A percentile compares a stretch with the other conserved stretches of the same genome.
Conservation (phyloP, 2,329 filamentous ascomycete species). For the Cordyceps militaris region DNA sequence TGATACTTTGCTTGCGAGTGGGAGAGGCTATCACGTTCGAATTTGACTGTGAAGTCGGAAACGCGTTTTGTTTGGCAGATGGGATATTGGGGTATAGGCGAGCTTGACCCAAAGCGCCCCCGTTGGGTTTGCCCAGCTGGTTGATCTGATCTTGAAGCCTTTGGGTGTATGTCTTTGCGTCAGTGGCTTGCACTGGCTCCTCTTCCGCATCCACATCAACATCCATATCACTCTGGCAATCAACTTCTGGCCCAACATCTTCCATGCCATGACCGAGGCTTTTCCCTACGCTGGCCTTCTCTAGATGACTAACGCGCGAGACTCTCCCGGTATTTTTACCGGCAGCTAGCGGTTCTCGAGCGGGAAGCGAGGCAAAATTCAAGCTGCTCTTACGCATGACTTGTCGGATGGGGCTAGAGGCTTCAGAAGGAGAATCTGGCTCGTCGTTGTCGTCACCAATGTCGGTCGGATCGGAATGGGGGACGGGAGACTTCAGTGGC, state of each 20-base stretch:
- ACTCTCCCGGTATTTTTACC: constrained; percentile 77
- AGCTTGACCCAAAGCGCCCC: constrained; percentile 38
- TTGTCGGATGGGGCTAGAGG: constrained; percentile 67
- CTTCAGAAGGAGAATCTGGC: constrained; percentile 52
- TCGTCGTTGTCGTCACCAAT: constrained; percentile 27
- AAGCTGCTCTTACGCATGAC: constrained; percentile 88
- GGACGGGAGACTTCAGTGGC: constrained; percentile 6
- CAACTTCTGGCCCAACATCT: constrained; percentile 37
- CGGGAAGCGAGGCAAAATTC: constrained; percentile 87
- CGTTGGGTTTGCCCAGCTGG: constrained; percentile 53
- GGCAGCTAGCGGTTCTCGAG: constrained; percentile 74
- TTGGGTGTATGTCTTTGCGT: constrained; percentile 91
- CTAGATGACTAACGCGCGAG: constrained; percentile 72
- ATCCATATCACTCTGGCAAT: constrained; percentile 49
- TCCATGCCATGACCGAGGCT: constrained; percentile 51
- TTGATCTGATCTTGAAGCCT: constrained; percentile 89
- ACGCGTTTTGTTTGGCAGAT: constrained; percentile 25
- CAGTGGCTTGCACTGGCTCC: constrained; percentile 36
- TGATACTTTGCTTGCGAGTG: constrained; percentile 20
- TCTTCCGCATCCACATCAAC: constrained; percentile 38
- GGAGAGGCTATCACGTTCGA: constrained; percentile 24
- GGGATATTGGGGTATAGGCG: constrained; percentile 39
- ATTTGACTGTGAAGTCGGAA: constrained; percentile 22
- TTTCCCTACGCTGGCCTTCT: constrained; percentile 67
- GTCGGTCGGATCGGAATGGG: constrained; percentile 27